Evolutionary conservation across 176 grass and related monocot species (phyloP).

Genomic region (Paspalum notatum): DNA sequence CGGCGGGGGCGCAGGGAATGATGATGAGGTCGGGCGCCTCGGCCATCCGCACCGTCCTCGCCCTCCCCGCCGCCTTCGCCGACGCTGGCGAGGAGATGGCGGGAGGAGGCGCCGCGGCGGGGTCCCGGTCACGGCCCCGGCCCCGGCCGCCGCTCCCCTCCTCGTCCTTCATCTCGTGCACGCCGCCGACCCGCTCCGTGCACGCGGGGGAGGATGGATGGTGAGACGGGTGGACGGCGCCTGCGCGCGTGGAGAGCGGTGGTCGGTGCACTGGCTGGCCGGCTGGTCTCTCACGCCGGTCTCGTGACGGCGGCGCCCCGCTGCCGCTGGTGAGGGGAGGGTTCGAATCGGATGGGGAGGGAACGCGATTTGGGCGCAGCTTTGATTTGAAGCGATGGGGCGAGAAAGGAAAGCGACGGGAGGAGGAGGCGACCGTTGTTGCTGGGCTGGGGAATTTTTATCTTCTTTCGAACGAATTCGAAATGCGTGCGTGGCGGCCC

Average conservation of each 20-base stretch:
- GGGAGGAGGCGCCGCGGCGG: neutral
- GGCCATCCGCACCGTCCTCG: constrained; percentile 55
- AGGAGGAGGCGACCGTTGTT: constrained; percentile 23
- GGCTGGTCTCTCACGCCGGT: neutral
- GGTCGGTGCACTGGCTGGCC: neutral
- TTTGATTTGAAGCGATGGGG: no score
- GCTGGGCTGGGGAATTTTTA: neutral
- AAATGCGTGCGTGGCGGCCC: constrained; percentile 5
- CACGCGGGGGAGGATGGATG: neutral
- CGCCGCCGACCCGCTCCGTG: neutral
- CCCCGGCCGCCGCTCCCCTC: neutral
- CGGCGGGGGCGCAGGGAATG: neutral
- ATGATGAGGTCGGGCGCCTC: constrained; percentile 46
- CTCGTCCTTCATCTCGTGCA: neutral
- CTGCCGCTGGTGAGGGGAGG: neutral
- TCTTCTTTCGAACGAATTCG: constrained; percentile 21
- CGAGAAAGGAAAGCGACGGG: neutral
- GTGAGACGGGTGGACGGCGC: neutral
- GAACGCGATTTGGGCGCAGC: neutral
- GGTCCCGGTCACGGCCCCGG: neutral
- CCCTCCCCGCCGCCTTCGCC: constrained; percentile 13
- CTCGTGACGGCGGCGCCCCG: neutral
- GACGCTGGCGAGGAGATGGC: neutral
- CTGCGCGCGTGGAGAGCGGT: neutral
- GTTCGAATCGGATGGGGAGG: constrained; percentile 8